Evolutionary conservation across 139 green algal genomes (phyloP).

Genomic region (Chlamydomonas schloesseri): DNA sequence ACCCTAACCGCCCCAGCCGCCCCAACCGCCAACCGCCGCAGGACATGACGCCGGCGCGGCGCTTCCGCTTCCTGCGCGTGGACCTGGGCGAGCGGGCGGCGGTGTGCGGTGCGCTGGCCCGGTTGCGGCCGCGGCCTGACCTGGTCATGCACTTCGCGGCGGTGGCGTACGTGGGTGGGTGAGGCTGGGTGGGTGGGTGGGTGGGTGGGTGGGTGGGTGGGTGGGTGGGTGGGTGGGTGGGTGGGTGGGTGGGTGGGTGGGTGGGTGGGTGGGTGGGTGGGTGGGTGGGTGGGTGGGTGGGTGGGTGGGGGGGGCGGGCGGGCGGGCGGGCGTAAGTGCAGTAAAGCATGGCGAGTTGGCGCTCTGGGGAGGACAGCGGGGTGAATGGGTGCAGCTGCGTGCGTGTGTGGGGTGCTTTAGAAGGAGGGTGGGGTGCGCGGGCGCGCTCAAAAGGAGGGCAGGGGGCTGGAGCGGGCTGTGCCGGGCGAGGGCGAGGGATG

Average conservation of each 20-base stretch:
- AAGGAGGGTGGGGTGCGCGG: too few relatives aligned
- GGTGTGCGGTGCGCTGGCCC: conserved; percentile 51
- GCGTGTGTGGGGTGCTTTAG: too few relatives aligned
- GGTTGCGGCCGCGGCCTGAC: conserved; percentile 49
- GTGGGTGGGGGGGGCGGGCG: too few relatives aligned
- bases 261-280: background rate
- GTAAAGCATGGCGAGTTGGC: too few relatives aligned
- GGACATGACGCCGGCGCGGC: background rate
- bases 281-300: background rate
- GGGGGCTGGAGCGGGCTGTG: too few relatives aligned
- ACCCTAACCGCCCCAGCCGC: too few relatives aligned
- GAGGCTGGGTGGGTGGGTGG: background rate
- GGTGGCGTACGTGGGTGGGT: conserved; percentile 75
- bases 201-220: background rate
- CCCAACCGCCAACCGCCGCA: background rate
- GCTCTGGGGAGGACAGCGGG: too few relatives aligned
- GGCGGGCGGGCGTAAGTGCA: too few relatives aligned
- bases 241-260: background rate
- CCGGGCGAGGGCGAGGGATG: too few relatives aligned
- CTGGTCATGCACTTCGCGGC: conserved; percentile 86
- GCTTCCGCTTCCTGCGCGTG: conserved; percentile 53
- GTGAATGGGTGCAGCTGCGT: too few relatives aligned
- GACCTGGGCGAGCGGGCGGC: conserved; percentile 73
- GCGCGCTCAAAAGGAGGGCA: too few relatives aligned
- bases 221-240: background rate